Evolutionary conservation across 345 rosid genomes (phyloP).

Genomic region (Bruguiera gymnorhiza): DNA sequence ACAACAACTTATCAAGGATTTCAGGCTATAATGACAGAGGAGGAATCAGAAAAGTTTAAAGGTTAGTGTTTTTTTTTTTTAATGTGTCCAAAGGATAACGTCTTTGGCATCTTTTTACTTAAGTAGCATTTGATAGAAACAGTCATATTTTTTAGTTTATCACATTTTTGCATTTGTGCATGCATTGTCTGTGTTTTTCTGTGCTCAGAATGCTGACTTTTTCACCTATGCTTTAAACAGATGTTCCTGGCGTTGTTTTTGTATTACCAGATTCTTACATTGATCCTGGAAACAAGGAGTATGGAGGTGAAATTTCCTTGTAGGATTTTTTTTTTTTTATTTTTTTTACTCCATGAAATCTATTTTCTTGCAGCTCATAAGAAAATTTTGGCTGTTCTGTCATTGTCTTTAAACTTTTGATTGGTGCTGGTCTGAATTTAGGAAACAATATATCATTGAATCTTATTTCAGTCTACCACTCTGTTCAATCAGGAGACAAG

Average conservation of each 20-base stretch:
- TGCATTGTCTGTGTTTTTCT: not conserved
- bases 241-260: slow-evolving; percentile 74
- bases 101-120: no score
- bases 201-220: slow-evolving; percentile 14
- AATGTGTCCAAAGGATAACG: no score
- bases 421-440: no score
- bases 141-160: not conserved
- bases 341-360: not conserved
- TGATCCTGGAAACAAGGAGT: slow-evolving; percentile 80
- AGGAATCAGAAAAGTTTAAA: slow-evolving; percentile 70
- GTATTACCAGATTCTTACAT: slow-evolving; percentile 91
- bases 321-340: not conserved
- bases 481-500: slow-evolving; percentile 62
- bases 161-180: not conserved
- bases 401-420: no score
- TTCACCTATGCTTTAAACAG: slow-evolving; percentile 34
- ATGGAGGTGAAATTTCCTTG: slow-evolving; percentile 59
- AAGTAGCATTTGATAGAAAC: no score
- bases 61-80: slow-evolving; percentile 21
- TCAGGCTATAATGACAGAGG: slow-evolving; percentile 89
- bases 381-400: no score
- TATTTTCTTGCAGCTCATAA: not conserved
- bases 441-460: not conserved
- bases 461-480: not conserved
- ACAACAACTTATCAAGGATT: slow-evolving; percentile 91